A percentile compares a stretch with the other conserved stretches of the same genome.
phyloP scores from a whole-genome alignment of 345 rosid species.

The Cardamine chenopodiifolia region DNA sequence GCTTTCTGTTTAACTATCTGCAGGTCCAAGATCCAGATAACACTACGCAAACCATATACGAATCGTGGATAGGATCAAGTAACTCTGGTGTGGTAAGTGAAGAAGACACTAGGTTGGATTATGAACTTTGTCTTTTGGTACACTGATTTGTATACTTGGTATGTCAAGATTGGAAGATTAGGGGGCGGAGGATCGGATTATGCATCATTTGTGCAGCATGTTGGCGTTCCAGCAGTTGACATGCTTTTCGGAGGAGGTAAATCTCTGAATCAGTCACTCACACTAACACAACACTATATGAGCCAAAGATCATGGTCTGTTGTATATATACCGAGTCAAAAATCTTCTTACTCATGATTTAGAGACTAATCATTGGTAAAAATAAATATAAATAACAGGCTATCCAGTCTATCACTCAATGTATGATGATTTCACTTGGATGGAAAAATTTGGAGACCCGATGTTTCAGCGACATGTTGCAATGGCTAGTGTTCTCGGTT shows the following conservation, averaged over 20 bases:
- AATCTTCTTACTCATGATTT: neutral
- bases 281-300: neutral
- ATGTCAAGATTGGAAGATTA: slow-evolving; percentile 61
- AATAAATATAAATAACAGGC: slow-evolving; percentile 42
- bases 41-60: slow-evolving; percentile 65
- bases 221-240: slow-evolving; percentile 72
- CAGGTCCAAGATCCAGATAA: slow-evolving; percentile 83
- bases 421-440: slow-evolving; percentile 86
- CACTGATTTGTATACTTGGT: slow-evolving; percentile 17
- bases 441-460: slow-evolving; percentile 80
- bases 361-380: neutral
- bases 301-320: slow-evolving; percentile 8
- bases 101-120: neutral
- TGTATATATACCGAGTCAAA: neutral
- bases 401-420: slow-evolving; percentile 86
- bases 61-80: slow-evolving; percentile 58
- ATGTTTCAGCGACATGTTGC: slow-evolving; percentile 77
- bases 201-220: slow-evolving; percentile 80
- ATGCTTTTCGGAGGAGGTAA: slow-evolving; percentile 64
- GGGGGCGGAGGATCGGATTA: slow-evolving; percentile 77
- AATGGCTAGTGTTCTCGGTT: slow-evolving; percentile 78
- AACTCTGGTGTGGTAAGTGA: slow-evolving; percentile 51
- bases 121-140: neutral
- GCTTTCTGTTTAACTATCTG: slow-evolving; percentile 20
- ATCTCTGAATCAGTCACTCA: neutral